phyloP scores from a whole-genome alignment of 1,284 basidiomycete species.

The Pyrrhoderma noxium region DNA sequence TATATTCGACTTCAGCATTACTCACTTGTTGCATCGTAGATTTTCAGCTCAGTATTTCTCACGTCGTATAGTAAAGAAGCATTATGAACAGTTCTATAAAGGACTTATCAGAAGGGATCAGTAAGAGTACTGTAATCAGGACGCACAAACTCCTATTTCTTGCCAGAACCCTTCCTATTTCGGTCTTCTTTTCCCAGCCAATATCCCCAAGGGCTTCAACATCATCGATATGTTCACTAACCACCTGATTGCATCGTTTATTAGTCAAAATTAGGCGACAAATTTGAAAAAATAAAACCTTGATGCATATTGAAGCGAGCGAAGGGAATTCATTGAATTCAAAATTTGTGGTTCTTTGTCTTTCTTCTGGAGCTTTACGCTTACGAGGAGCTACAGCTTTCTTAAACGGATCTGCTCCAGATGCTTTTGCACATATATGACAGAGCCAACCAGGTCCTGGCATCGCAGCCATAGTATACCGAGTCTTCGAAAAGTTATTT shows the following conservation, averaged over 20 bases:
- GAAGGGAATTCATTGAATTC: constrained; percentile 65
- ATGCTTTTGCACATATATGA: constrained; percentile 68
- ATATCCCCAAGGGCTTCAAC: constrained; percentile 89
- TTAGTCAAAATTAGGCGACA: not conserved
- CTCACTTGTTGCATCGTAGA: constrained; percentile 92
- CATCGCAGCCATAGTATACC: constrained; percentile 70
- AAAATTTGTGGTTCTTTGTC: constrained; percentile 56
- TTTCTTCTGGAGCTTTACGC: constrained; percentile 54
- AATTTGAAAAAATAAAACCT: constrained; percentile 36
- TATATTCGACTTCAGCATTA: constrained; percentile 13
- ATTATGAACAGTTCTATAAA: constrained; percentile 61
- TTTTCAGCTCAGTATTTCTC: constrained; percentile 57
- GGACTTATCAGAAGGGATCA: not conserved
- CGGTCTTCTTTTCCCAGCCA: constrained; percentile 72
- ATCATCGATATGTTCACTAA: constrained; percentile 82
- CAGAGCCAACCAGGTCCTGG: constrained; percentile 73
- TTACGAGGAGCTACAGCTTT: constrained; percentile 55
- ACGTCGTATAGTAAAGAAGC: constrained; percentile 79
- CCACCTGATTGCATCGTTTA: constrained; percentile 42
- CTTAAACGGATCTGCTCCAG: constrained; percentile 79
- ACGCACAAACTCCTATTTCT: constrained; percentile 82
- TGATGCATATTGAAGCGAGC: constrained; percentile 73
- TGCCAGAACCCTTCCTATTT: constrained; percentile 78
- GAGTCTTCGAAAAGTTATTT: constrained; percentile 46
- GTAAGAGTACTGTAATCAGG: not conserved